Conservation (phyloP, 2,329 filamentous ascomycete genomes). For the Sclerotinia borealis region DNA sequence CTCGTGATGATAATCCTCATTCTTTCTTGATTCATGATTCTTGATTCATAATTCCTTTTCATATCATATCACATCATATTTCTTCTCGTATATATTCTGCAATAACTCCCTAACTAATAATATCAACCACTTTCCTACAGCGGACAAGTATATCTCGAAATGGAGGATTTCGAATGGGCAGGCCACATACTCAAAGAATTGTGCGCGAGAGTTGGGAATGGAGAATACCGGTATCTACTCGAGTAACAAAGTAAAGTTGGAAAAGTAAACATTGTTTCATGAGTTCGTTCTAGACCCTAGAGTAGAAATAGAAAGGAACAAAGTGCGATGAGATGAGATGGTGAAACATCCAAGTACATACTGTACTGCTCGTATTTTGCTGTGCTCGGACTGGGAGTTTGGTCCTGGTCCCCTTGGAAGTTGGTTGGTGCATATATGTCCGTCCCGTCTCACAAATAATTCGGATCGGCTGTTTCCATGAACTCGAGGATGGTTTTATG, state of each 20-base stretch:
- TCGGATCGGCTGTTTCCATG: no score
- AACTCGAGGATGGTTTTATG: no score
- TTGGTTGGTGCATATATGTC: no score
- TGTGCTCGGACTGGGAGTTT: background rate
- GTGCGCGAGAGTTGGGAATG: conserved; percentile 44
- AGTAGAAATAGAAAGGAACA: background rate
- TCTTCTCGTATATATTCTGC: background rate
- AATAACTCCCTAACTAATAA: background rate
- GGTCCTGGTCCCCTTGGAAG: no score
- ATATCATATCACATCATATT: background rate
- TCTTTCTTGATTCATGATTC: background rate
- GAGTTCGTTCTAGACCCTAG: background rate
- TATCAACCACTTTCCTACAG: conserved; percentile 41
- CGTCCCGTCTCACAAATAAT: no score
- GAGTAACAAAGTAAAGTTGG: no score
- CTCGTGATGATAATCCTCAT: background rate
- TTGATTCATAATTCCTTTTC: background rate
- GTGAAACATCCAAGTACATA: background rate
- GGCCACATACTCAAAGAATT: conserved; percentile 41
- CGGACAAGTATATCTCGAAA: conserved; percentile 78
- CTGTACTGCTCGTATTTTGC: background rate
- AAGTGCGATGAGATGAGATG: background rate
- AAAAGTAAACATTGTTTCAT: background rate
- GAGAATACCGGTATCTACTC: no score
- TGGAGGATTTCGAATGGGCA: conserved; percentile 69